Evolutionary conservation across 768 basidiomycete species (phyloP), one percentile per base, ranked within the genome.

Genomic region (Serendipita sp.): DNA sequence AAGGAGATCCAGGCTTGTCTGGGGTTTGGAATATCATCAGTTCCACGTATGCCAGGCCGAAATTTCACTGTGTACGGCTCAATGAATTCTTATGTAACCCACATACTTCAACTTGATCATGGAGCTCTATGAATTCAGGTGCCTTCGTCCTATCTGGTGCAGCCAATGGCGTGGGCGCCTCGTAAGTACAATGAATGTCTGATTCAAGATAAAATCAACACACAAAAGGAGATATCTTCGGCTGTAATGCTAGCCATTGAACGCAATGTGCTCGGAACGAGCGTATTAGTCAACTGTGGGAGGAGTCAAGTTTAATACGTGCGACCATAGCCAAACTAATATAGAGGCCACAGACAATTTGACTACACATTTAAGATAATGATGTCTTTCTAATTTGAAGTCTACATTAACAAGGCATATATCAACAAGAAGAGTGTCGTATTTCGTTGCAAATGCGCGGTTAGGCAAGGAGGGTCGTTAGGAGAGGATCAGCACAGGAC

Each of bases 1-100:
- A 63, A 99, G 78, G 18, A 98, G 80, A 65, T 79, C 79, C 13
- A 89, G 81, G 70, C 94, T 95, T 15, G 90, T 87, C 95, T 99
- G 72, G 5, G 29, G 16, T 10, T 10, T 23, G 1, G 4, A n/a
- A 8, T 60, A 10, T 16, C 55, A 60, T 18, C 10, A 23, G n/a
- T 52, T 33, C 18, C 48, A 23, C 18, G 31, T 33, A 52, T 52
- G 16, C 18, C 48, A n/a, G 10, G 10, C 0, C 27, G 33, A 40
- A 44, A 44, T 33, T 63, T 68, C 64, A 64, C 67, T 36, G 33
- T 31, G 48, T 8, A 3, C 64, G 60, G 34, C 6, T 43, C 10
- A 8, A 37, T 2, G 15, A 10, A 40, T 15, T 31, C 16, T 11
- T 36, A 40, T 31, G 37, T 0, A 33, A 53, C 36, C 15, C 5